These are phyloP conservation scores for Dicorynia guianensis DNA, from an alignment of 306 rosid species.

Conservation along the genomic window DNA sequence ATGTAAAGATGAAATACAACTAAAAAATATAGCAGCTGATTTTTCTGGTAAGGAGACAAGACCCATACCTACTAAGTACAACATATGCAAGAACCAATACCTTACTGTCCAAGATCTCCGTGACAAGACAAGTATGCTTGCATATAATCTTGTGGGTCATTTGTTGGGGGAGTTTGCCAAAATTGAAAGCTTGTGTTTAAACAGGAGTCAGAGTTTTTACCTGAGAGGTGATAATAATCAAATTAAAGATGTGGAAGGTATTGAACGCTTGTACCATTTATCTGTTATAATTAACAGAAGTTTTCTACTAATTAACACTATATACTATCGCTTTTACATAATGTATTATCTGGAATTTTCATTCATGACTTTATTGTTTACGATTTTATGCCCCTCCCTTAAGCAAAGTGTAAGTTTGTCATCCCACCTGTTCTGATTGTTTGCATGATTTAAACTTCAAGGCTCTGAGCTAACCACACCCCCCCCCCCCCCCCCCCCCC, in stretches of 20 bases:
- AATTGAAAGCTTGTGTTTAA: conserved; percentile 54
- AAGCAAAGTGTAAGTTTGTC: neutral
- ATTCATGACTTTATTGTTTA: neutral
- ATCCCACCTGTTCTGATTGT: conserved; percentile 1
- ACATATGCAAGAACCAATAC: conserved; percentile 58
- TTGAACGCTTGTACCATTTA: conserved; percentile 18
- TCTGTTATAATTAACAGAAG: conserved; percentile 7
- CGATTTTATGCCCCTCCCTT: neutral
- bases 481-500: no score
- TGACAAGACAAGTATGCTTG: conserved; percentile 77
- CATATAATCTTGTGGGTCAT: conserved; percentile 70
- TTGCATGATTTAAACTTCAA: conserved; percentile 15
- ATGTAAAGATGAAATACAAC: conserved; percentile 30
- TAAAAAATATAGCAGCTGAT: conserved; percentile 21
- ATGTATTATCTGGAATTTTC: neutral
- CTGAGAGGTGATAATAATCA: conserved; percentile 46
- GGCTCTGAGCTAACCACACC: no score
- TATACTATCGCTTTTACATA: neutral
- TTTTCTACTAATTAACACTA: neutral
- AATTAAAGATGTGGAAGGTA: conserved; percentile 65
- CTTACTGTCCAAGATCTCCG: conserved; percentile 72
- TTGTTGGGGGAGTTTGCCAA: conserved; percentile 62
- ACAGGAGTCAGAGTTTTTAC: conserved; percentile 46
- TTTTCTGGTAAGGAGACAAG: conserved; percentile 31
- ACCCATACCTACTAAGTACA: conserved; percentile 24